A percentile compares a stretch with the other conserved stretches of the same genome.
Evolutionary conservation across 2,329 filamentous ascomycete genomes (phyloP).

Genomic region (Trichoderma sp.): DNA sequence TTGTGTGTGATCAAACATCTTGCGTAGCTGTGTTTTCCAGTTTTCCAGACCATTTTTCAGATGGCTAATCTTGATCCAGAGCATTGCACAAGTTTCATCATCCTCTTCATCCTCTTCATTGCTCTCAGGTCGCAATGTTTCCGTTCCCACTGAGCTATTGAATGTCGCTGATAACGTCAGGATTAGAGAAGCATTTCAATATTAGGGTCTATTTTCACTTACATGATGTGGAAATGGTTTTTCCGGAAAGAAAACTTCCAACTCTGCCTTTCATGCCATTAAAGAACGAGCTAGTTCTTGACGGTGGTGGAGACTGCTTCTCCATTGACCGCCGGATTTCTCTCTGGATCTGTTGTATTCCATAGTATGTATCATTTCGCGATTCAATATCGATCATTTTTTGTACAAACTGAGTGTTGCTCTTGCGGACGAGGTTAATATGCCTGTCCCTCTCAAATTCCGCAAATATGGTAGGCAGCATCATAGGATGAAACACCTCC

Average conservation of each 20-base stretch:
- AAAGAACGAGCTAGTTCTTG: neutral
- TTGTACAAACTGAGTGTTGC: constrained; percentile 2
- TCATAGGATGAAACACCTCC: constrained; percentile 21
- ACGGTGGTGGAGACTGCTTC: neutral
- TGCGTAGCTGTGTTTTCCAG: constrained; percentile 27
- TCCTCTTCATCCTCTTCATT: neutral
- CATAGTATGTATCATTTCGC: neutral
- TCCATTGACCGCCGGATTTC: neutral
- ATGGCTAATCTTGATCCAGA: constrained; percentile 28
- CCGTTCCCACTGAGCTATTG: neutral
- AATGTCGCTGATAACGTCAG: neutral
- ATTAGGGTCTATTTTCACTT: neutral
- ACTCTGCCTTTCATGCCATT: neutral
- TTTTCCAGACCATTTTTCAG: neutral
- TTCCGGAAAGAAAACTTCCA: neutral
- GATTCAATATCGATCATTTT: constrained; percentile 5
- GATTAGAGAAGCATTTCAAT: neutral
- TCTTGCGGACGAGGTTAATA: constrained; percentile 14
- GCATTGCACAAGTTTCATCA: neutral
- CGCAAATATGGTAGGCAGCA: constrained; percentile 25
- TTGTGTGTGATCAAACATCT: constrained; percentile 27
- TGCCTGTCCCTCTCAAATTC: constrained; percentile 26
- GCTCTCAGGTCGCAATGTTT: neutral
- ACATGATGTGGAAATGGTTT: neutral
- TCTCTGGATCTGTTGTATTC: neutral